phyloP scores from a whole-genome alignment of 2,329 filamentous ascomycete species.

The Monascus ruber region DNA sequence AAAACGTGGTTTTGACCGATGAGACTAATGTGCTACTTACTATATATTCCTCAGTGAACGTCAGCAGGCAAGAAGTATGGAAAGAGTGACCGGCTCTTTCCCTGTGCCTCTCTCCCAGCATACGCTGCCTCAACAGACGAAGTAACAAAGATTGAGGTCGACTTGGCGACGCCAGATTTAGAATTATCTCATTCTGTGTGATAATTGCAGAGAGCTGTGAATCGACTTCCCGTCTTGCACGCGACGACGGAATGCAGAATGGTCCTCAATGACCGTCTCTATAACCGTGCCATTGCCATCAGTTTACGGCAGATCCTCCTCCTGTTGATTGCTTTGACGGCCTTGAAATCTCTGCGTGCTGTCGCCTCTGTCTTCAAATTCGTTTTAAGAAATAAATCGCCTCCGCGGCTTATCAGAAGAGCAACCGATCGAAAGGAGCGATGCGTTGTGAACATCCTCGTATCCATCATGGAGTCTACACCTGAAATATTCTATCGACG shows the following conservation, averaged over 20 bases:
- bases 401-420: constrained; percentile 3
- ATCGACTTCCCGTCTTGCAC: constrained; percentile 1
- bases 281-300: constrained; percentile 3
- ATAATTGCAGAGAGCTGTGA: background rate
- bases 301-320: constrained; percentile 2
- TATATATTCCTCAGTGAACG: no score
- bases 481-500: constrained; percentile 3
- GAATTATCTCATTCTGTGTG: no score
- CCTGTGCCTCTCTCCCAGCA: no score
- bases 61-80: no score
- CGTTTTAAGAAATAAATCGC: constrained; percentile 3
- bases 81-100: no score
- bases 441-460: constrained; percentile 10
- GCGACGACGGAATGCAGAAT: background rate
- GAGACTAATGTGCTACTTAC: no score
- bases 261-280: background rate
- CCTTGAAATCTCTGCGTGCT: constrained; percentile 12
- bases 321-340: background rate
- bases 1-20: no score
- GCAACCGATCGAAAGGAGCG: constrained; percentile 13
- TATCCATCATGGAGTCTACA: constrained; percentile 4
- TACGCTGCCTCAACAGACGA: no score
- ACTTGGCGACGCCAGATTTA: no score
- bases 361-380: constrained; percentile 8
- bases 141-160: no score